Conservation (phyloP, 1,284 basidiomycete species). For the Trametes versicolor region DNA sequence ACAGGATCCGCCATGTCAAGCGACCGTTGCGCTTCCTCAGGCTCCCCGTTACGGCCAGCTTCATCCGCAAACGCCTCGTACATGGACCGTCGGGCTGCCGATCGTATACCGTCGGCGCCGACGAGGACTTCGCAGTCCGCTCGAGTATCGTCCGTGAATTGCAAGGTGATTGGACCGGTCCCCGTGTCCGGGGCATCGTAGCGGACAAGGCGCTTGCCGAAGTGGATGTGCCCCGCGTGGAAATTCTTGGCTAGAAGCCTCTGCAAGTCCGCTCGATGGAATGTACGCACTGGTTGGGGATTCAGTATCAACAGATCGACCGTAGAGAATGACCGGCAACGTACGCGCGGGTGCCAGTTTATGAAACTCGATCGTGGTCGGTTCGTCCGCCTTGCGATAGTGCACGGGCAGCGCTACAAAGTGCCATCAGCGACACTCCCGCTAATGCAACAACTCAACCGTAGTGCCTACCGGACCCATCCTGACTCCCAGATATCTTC, state of each 20-base stretch:
- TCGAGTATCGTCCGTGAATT: conserved; percentile 51
- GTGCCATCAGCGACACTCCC: not conserved
- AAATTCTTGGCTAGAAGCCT: conserved; percentile 50
- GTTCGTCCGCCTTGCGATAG: not conserved
- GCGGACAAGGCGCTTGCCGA: conserved; percentile 48
- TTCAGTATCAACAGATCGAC: too few relatives aligned
- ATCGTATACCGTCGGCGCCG: conserved; percentile 60
- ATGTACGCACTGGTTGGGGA: not conserved
- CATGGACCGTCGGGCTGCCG: conserved; percentile 52
- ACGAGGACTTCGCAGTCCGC: conserved; percentile 55
- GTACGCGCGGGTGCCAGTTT: not conserved
- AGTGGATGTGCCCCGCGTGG: conserved; percentile 46
- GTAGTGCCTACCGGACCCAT: conserved; percentile 4
- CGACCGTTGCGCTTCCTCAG: not conserved
- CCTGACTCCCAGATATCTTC: conserved; percentile 3
- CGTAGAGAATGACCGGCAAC: not conserved
- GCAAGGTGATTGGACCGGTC: conserved; percentile 28
- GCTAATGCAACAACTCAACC: conserved; percentile 20
- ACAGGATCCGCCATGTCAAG: conserved; percentile 15
- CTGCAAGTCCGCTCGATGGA: not conserved
- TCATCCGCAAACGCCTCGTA: conserved; percentile 24
- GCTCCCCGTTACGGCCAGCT: not conserved
- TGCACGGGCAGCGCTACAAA: not conserved
- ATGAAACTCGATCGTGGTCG: not conserved
- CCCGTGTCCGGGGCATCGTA: conserved; percentile 40